phyloP scores from a whole-genome alignment of 768 basidiomycete species.

The Boletus patriciae region DNA sequence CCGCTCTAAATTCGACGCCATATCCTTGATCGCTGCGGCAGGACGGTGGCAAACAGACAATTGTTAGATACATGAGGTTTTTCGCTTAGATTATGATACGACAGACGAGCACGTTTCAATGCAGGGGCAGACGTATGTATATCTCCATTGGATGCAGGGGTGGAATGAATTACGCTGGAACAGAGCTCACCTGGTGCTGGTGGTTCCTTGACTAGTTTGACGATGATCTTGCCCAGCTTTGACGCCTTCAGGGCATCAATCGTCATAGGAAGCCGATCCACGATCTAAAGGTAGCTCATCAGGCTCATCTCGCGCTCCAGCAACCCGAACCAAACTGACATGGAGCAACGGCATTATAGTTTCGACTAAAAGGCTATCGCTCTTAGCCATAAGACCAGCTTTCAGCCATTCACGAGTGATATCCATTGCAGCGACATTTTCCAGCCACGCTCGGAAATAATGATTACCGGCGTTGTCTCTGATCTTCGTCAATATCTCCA shows the following conservation, averaged over 20 bases:
- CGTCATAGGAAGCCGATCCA: constrained; percentile 79
- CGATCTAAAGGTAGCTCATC: constrained; percentile 47
- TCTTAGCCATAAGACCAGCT: constrained; percentile 58
- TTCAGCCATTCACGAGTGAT: constrained; percentile 82
- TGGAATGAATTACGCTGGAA: constrained; percentile 16
- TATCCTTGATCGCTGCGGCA: constrained; percentile 83
- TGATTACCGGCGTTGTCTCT: constrained; percentile 83
- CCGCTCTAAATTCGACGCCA: constrained; percentile 84
- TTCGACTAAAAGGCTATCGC: constrained; percentile 57
- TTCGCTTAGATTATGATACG: constrained; percentile 36
- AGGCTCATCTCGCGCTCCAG: constrained; percentile 14
- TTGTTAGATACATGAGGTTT: constrained; percentile 67
- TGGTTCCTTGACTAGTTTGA: constrained; percentile 73
- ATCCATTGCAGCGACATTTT: constrained; percentile 72
- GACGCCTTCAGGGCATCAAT: constrained; percentile 66
- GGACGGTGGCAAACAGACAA: constrained; percentile 42
- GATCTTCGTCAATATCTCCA: constrained; percentile 78
- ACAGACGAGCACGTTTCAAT: constrained; percentile 30
- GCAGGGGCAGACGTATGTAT: constrained; percentile 31
- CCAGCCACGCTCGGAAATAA: constrained; percentile 85
- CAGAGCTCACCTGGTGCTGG: constrained; percentile 74
- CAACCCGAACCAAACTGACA: constrained; percentile 50
- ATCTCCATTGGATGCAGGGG: constrained; percentile 27
- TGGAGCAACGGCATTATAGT: constrained; percentile 86
- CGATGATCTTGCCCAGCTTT: constrained; percentile 78